Evolutionary conservation across 495 filamentous ascomycete genomes (phyloP).

Genomic region (Aspergillus conjunctus): DNA sequence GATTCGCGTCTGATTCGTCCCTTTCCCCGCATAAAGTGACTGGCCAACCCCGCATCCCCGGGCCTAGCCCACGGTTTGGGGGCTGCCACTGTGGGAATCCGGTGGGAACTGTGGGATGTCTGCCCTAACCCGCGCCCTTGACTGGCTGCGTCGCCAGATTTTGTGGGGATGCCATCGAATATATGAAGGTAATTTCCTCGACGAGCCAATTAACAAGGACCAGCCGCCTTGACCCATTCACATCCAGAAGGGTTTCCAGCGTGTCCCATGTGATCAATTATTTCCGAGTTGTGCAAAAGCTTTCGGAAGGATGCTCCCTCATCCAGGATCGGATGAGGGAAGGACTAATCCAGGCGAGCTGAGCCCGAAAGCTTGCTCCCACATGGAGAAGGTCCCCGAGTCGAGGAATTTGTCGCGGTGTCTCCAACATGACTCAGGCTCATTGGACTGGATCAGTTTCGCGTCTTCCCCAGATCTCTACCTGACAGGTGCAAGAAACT

Average conservation of each 20-base stretch:
- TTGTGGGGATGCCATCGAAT: not conserved
- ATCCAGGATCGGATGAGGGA: not conserved
- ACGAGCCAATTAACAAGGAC: not conserved
- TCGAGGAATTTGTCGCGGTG: not conserved
- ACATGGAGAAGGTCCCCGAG: not conserved
- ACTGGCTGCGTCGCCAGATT: not conserved
- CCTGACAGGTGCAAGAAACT: not conserved
- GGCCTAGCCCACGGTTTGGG: not conserved
- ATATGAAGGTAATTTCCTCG: not conserved
- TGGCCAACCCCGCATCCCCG: conserved; percentile 1
- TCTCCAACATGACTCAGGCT: not conserved
- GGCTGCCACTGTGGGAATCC: not conserved
- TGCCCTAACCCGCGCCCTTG: not conserved
- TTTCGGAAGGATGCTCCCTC: not conserved
- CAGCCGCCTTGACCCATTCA: not conserved
- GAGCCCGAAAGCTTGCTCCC: not conserved
- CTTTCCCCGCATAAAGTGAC: not conserved
- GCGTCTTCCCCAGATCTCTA: too few species aligned
- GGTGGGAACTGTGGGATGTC: not conserved
- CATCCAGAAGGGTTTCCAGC: not conserved
- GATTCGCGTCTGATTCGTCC: not conserved
- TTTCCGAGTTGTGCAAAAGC: not conserved
- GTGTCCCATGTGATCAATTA: not conserved
- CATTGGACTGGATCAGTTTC: not conserved
- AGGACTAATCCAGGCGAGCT: not conserved